Conservation (phyloP, 805 yeast genomes). For the Candida saitoana region DNA sequence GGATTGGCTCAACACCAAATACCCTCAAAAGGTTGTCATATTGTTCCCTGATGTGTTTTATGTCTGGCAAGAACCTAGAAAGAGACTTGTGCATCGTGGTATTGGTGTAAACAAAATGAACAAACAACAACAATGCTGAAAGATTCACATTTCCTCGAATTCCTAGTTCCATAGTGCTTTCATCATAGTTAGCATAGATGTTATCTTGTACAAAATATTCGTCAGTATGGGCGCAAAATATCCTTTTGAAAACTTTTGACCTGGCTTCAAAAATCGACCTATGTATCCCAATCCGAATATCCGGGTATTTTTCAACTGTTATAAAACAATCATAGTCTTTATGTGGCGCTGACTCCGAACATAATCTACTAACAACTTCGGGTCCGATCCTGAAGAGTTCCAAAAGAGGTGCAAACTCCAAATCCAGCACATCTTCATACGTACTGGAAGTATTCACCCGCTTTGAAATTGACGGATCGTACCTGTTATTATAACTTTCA, state of each 20-base stretch:
- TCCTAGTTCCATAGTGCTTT: constrained; percentile 10
- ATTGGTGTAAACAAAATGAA: constrained; percentile 46
- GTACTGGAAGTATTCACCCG: constrained; percentile 12
- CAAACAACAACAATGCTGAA: constrained; percentile 36
- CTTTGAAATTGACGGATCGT: constrained; percentile 12
- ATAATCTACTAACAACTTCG: background rate
- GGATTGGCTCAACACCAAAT: constrained; percentile 7
- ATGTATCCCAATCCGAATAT: constrained; percentile 32
- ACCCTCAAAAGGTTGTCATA: constrained; percentile 21
- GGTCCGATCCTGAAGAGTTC: background rate
- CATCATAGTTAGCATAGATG: constrained; percentile 20
- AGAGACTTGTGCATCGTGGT: background rate
- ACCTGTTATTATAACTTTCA: constrained; percentile 14
- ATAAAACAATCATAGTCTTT: constrained; percentile 37
- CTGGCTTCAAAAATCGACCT: constrained; percentile 27
- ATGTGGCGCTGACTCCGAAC: background rate
- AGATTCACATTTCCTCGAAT: constrained; percentile 24
- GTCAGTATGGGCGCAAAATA: constrained; percentile 20
- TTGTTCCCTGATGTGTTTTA: constrained; percentile 24
- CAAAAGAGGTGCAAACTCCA: background rate
- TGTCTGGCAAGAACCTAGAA: constrained; percentile 21
- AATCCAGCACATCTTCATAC: constrained; percentile 11
- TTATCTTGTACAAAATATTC: constrained; percentile 21
- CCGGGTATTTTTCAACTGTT: constrained; percentile 18
- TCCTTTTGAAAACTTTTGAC: constrained; percentile 21